Evolutionary conservation across 225 moss, liverwort and hornwort genomes (phyloP), one percentile per base, ranked within the genome.

Genomic region (Polytrichum formosum): DNA sequence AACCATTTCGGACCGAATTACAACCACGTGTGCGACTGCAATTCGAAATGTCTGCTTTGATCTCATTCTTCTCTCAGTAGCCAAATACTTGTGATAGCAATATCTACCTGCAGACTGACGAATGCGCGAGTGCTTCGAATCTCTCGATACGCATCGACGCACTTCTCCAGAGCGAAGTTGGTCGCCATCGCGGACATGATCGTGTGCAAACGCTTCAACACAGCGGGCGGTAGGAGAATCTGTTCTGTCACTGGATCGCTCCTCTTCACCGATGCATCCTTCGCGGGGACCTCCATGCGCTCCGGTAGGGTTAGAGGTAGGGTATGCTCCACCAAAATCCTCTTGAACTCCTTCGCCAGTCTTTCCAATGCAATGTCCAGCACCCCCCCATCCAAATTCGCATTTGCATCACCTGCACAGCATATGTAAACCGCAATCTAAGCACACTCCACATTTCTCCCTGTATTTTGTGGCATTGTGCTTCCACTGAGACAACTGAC

Each of bases 331-430:
- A 81, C 80, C 81, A 97, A 61, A 26, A 97, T 63, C 59, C 83
- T 74, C 79, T 85, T 90, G 78, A 94, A 97, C 46, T 88, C 88
- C 76, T 72, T 74, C 17, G 86, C 88, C 61, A 97, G 71, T 70
- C 90, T 92, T 71, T 81, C 82, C 64, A 86, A 70, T 46, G 92
- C 90, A 70, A 94, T 76, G 27, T 76, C 85, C 69, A 92, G 64
- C 59, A 97, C 72, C n/a, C 97, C 97, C 66, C 79, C 75, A 68
- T 87, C 87, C 65, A 81, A 76, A 61, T 53, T 69, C 58, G 83
- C n/a, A 21, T 73, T 71, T 53, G 56, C 1, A 61, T 83, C 83
- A 76, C 83, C 86, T 86, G 80, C 53, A 73, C 13, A 46, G 46
- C 37, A 13, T 1, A 16, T 46, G 46, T 46, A 46, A 46, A 46